phyloP scores from a whole-genome alignment of 129 eudicot genomes.

The Flaveria ramosissima region DNA sequence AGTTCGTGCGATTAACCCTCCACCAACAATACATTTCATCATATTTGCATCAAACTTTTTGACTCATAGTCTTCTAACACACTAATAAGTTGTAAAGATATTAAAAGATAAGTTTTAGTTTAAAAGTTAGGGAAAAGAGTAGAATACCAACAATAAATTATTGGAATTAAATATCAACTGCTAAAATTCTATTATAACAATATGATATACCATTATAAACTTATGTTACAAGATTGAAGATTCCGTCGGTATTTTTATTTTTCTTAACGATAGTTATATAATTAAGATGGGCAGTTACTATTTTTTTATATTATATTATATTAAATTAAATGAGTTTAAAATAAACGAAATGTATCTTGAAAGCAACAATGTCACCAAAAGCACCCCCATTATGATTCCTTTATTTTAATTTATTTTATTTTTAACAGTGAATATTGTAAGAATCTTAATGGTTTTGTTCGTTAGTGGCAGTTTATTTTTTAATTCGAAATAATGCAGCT shows the following conservation, averaged over 20 bases:
- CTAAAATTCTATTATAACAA: constrained; percentile 2
- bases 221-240: constrained; percentile 20
- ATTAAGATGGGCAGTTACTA: constrained; percentile 19
- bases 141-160: neutral
- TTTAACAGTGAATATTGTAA: constrained; percentile 6
- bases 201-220: neutral
- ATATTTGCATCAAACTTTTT: neutral
- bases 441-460: constrained; percentile 36
- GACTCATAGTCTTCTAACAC: neutral
- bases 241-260: neutral
- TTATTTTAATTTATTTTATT: neutral
- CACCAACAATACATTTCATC: neutral
- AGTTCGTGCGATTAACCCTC: neutral
- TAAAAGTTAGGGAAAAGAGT: neutral
- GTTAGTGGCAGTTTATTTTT: constrained; percentile 22
- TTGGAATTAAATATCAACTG: neutral
- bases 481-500: constrained; percentile 1
- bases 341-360: neutral
- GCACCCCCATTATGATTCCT: constrained; percentile 21
- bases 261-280: neutral
- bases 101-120: neutral
- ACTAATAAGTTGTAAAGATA: neutral
- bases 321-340: neutral
- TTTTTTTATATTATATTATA: too few relatives aligned
- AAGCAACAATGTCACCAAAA: constrained; percentile 26